Percentiles rank a stretch among this genome's conserved stretches.
Conservation (phyloP, 495 filamentous ascomycete genomes). For the Astrothelium subdiscretum region DNA sequence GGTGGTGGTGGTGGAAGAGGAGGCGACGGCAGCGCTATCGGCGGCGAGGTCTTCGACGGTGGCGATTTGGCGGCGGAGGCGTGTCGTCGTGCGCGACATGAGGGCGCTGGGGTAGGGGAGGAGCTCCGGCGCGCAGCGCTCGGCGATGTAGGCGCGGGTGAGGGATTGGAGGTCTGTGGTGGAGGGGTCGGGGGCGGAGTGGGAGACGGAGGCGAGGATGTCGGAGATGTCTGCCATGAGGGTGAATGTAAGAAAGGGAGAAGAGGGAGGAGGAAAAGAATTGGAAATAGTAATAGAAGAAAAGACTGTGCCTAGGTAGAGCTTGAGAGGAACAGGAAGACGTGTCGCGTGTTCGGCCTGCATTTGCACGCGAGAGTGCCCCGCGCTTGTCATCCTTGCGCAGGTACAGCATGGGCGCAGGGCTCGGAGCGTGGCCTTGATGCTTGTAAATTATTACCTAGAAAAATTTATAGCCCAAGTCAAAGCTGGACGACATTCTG, state of each 20-base stretch:
- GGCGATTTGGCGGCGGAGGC: conserved; percentile 53
- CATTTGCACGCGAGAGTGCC: not conserved
- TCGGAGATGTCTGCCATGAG: conserved; percentile 72
- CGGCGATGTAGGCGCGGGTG: conserved; percentile 85
- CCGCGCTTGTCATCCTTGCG: not conserved
- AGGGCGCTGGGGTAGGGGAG: conserved; percentile 52
- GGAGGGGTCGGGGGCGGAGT: conserved; percentile 42
- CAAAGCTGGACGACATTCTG: too few relatives aligned
- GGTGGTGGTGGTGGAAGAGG: not conserved
- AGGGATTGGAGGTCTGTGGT: conserved; percentile 76
- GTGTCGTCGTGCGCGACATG: conserved; percentile 66
- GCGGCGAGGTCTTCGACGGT: conserved; percentile 39
- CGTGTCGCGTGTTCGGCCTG: not conserved
- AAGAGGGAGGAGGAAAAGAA: not conserved
- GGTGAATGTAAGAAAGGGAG: not conserved
- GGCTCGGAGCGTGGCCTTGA: too few relatives aligned
- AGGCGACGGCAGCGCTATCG: conserved; percentile 33
- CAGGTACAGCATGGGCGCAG: too few relatives aligned
- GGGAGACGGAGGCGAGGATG: conserved; percentile 72
- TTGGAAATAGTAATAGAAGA: not conserved
- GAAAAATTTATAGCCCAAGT: too few relatives aligned
- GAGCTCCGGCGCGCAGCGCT: conserved; percentile 78
- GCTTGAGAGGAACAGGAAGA: not conserved
- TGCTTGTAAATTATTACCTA: too few relatives aligned
- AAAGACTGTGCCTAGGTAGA: not conserved